phyloP scores from a whole-genome alignment of 2,329 filamentous ascomycete genomes.

The Aspergillus quadricinctus region DNA sequence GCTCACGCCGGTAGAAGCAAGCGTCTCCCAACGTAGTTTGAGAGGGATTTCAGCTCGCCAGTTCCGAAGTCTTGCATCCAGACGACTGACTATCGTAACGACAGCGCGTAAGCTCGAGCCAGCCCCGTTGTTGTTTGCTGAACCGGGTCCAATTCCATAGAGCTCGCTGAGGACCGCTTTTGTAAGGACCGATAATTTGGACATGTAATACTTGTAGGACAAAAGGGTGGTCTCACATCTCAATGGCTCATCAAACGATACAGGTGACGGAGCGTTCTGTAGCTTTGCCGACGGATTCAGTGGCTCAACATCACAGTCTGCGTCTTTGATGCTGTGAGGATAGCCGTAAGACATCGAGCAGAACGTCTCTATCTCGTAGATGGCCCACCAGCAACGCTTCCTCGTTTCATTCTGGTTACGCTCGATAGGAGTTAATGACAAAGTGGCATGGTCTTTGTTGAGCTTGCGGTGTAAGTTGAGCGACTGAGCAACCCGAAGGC shows the following conservation, averaged over 20 bases:
- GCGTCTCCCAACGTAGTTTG: conserved; percentile 1
- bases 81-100: conserved; percentile 2
- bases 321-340: conserved; percentile 29
- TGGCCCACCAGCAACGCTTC: conserved; percentile 41
- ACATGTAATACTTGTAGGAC: conserved; percentile 24
- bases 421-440: neutral
- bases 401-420: conserved; percentile 19
- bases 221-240: conserved; percentile 12
- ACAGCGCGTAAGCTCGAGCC: conserved; percentile 1
- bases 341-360: conserved; percentile 41
- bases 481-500: conserved; percentile 33
- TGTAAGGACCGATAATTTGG: conserved; percentile 16
- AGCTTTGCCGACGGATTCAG: conserved; percentile 23
- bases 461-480: conserved; percentile 28
- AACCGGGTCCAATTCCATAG: conserved; percentile 11
- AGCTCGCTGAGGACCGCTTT: conserved; percentile 15
- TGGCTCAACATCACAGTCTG: conserved; percentile 29
- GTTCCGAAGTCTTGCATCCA: conserved; percentile 5
- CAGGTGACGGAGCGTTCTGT: conserved; percentile 3
- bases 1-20: neutral
- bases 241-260: conserved; percentile 4
- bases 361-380: conserved; percentile 40
- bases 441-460: neutral
- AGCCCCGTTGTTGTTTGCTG: neutral
- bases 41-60: conserved; percentile 17